These are phyloP conservation scores for Saturnispora gosingensis DNA, from an alignment of 805 yeast species.

Conservation along the genomic window DNA sequence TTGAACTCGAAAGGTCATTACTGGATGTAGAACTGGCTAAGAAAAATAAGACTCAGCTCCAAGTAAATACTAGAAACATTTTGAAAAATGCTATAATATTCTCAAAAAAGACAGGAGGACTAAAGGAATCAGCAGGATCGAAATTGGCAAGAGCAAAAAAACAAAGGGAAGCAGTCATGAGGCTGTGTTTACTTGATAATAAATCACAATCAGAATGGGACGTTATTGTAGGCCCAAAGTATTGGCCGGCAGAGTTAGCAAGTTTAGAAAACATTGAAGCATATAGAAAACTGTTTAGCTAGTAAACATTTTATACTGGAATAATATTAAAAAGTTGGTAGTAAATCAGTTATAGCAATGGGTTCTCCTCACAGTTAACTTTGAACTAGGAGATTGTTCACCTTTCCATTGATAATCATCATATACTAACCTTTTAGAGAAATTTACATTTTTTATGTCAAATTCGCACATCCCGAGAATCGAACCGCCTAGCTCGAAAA, in stretches of 20 bases:
- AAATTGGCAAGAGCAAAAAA: conserved; percentile 34
- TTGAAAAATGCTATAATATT: conserved; percentile 37
- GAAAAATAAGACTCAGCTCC: conserved; percentile 26
- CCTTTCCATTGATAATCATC: conserved; percentile 20
- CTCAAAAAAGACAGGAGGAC: conserved; percentile 41
- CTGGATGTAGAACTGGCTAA: conserved; percentile 25
- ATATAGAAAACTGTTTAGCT: conserved; percentile 11
- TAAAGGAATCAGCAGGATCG: conserved; percentile 38
- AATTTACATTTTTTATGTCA: neutral
- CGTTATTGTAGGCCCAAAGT: conserved; percentile 18
- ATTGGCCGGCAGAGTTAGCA: conserved; percentile 23
- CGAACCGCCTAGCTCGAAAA: conserved; percentile 6
- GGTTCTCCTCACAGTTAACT: conserved; percentile 17
- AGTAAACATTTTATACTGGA: neutral
- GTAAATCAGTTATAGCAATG: conserved; percentile 13
- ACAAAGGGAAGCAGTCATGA: conserved; percentile 35
- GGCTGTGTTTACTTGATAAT: conserved; percentile 38
- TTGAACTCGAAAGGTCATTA: conserved; percentile 41
- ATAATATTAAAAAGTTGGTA: conserved; percentile 3
- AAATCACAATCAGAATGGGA: conserved; percentile 24
- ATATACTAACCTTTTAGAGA: conserved; percentile 5
- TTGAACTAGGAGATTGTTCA: conserved; percentile 22
- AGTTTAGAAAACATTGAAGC: conserved; percentile 19
- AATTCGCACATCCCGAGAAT: neutral
- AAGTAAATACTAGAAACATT: conserved; percentile 33